A percentile compares a stretch with the other conserved stretches of the same genome.
phyloP scores from a whole-genome alignment of 2,329 filamentous ascomycete species.

The Pseudocercospora fijiensis region DNA sequence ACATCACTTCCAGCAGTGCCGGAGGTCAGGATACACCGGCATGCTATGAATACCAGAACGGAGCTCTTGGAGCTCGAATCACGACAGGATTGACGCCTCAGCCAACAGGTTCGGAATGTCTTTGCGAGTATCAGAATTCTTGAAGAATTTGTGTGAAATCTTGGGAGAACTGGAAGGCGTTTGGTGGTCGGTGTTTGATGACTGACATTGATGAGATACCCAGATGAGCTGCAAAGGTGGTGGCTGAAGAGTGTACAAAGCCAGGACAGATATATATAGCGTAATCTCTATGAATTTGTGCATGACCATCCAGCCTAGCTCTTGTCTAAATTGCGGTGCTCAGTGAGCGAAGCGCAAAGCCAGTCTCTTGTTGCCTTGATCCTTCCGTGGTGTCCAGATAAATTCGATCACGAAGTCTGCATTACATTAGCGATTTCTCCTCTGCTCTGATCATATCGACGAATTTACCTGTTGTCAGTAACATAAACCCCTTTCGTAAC shows the following conservation, averaged over 20 bases:
- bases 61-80: slow-evolving; percentile 40
- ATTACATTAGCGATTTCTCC: not conserved
- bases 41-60: slow-evolving; percentile 51
- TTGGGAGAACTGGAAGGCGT: not conserved
- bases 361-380: slow-evolving; percentile 44
- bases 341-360: slow-evolving; percentile 40
- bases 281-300: not conserved
- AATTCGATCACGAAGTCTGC: slow-evolving; percentile 34
- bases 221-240: slow-evolving; percentile 5
- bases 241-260: not conserved
- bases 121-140: slow-evolving; percentile 49
- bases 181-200: slow-evolving; percentile 4
- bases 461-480: slow-evolving; percentile 46
- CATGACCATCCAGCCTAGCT: not conserved
- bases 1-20: slow-evolving; percentile 54
- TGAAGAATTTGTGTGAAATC: slow-evolving; percentile 14
- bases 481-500: slow-evolving; percentile 56
- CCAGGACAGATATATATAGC: not conserved
- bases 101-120: slow-evolving; percentile 42
- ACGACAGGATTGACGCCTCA: slow-evolving; percentile 39
- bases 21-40: slow-evolving; percentile 53
- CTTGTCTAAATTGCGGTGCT: not conserved
- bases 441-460: slow-evolving; percentile 7
- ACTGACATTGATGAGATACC: slow-evolving; percentile 14
- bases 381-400: slow-evolving; percentile 48